Conservation (phyloP, 75 land plant species). For the Cupressus sempervirens region DNA sequence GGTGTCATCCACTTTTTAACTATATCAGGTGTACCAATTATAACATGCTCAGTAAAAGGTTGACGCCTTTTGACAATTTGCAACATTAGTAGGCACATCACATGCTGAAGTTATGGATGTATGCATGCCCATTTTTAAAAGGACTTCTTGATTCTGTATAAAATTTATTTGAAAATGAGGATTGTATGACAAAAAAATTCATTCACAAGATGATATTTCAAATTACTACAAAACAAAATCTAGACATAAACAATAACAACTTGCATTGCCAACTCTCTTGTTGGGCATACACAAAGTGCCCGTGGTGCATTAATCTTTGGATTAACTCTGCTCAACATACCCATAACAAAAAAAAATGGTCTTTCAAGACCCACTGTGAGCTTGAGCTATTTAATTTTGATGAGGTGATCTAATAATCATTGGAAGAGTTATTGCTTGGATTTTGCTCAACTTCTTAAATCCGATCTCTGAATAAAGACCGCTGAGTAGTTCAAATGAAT, state of each 20-base stretch:
- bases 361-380: slow-evolving; percentile 97
- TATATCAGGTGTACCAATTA: slow-evolving; percentile 96
- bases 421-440: slow-evolving; percentile 84
- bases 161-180: too few relatives aligned
- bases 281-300: slow-evolving; percentile 86
- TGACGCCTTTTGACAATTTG: slow-evolving; percentile 32
- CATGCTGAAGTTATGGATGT: slow-evolving; percentile 59
- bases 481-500: slow-evolving; percentile 49
- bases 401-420: slow-evolving; percentile 90
- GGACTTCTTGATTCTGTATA: too few relatives aligned
- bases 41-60: too few relatives aligned
- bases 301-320: slow-evolving; percentile 62
- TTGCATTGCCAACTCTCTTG: too few relatives aligned
- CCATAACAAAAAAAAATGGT: slow-evolving; percentile 94
- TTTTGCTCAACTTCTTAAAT: slow-evolving; percentile 82
- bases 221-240: too few relatives aligned
- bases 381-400: slow-evolving; percentile 82
- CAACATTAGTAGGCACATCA: slow-evolving; percentile 57
- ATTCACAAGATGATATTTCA: too few relatives aligned
- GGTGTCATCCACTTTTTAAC: slow-evolving; percentile 58
- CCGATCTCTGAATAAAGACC: slow-evolving; percentile 72
- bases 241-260: too few relatives aligned
- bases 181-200: too few relatives aligned
- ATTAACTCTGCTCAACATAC: slow-evolving; percentile 93
- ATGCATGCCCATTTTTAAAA: too few relatives aligned